Base-by-base conservation (phyloP, 2,329 filamentous ascomycete species). In the Stromatinia cepivora region DNA sequence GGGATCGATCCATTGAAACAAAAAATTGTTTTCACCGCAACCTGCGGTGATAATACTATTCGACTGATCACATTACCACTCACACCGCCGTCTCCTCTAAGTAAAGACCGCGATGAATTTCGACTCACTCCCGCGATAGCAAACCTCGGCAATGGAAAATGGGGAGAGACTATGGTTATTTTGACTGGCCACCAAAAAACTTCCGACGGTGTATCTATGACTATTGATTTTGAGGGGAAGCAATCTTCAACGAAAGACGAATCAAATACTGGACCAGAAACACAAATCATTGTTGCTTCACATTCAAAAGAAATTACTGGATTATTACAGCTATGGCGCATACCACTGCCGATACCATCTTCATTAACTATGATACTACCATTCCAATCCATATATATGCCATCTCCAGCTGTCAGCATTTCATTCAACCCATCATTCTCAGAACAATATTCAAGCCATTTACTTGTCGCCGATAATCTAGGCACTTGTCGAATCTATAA, bases 401-500 rank as follows among this genome's bases (percentile, higher is more conserved):
- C 86, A 0, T 81, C 80, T 13, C 85, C 87, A 0, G 81, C 89
- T 1, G 82, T 81, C 22, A 81, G 82, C 69, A 84, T 90, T 68
- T 83, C 86, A 0, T 90, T 90, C 78, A 90, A 89, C 76, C 84
- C 87, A 0, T 84, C 83, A 48, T 69, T 75, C 7, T 73, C 73
- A 25, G 71, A 59, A 42, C 69, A 71, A 20, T 82, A 87, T 72
- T 80, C 83, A 1, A 86, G 84, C 4, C 87, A 89, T 73, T 81
- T 90, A 1, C 81, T 90, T 6, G 81, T 84, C 11, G 83, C 88
- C 31, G 83, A 86, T 39, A 81, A 85, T 0, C 79, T 84, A 3
- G 84, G 87, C 20, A 86, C 85, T 10, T 85, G 87, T 31, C 83
- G 88, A 50, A 83, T 90, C 70, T 90, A 89, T 76, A 87, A 90